Conservation (phyloP, 176 grass and related monocot genomes). For the Triticum dicoccoides region DNA sequence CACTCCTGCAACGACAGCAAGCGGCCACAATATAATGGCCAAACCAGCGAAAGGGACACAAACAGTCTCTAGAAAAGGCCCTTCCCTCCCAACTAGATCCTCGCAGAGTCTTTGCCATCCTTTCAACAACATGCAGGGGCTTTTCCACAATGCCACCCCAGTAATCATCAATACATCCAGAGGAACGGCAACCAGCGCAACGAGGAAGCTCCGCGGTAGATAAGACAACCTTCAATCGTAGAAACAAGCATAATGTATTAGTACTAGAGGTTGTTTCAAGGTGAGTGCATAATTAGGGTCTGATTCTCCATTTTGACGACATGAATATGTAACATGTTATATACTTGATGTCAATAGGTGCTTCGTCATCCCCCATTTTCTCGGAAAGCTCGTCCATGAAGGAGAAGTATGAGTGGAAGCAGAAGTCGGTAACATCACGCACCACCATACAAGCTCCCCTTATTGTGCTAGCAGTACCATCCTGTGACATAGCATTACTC, state of each 20-base stretch:
- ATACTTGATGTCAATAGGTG: constrained; percentile 75
- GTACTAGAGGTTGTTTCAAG: background rate
- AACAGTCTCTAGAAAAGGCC: constrained; percentile 81
- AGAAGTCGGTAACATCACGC: constrained; percentile 75
- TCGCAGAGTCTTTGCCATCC: constrained; percentile 84
- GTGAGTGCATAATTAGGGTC: background rate
- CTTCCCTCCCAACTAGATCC: constrained; percentile 85
- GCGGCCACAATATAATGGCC: constrained; percentile 77
- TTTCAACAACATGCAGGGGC: constrained; percentile 76
- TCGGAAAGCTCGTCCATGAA: constrained; percentile 79
- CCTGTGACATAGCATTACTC: constrained; percentile 38
- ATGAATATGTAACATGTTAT: background rate
- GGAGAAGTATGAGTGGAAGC: constrained; percentile 92
- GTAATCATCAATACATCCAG: constrained; percentile 73
- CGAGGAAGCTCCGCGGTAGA: constrained; percentile 52
- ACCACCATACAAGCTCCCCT: constrained; percentile 62
- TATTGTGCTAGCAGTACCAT: constrained; percentile 56
- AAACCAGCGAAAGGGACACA: constrained; percentile 87
- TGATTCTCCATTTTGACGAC: background rate
- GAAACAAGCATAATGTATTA: background rate
- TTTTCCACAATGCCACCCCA: constrained; percentile 76
- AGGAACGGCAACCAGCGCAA: constrained; percentile 51
- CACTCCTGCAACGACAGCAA: constrained; percentile 64
- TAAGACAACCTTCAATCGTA: constrained; percentile 46
- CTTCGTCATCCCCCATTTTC: constrained; percentile 57